Conservation (phyloP, 1,284 basidiomycete species). For the Volvariella surrecta region DNA sequence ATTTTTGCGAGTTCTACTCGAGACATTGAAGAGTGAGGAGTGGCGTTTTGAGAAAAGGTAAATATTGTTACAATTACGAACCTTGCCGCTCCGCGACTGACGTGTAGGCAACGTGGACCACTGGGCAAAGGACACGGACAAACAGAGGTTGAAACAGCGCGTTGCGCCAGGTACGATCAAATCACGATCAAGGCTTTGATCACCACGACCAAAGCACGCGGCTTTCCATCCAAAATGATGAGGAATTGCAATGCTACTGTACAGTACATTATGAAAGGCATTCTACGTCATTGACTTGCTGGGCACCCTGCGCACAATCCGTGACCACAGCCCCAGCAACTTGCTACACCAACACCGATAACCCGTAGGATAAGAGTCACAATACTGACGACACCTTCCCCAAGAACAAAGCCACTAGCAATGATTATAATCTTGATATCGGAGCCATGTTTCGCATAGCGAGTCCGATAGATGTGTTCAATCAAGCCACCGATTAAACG, state of each 20-base stretch:
- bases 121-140: no score
- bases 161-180: no score
- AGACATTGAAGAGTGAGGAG: constrained; percentile 35
- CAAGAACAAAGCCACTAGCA: constrained; percentile 92
- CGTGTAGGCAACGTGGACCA: constrained; percentile 22
- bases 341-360: constrained; percentile 63
- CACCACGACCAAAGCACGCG: no score
- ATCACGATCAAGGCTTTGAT: no score
- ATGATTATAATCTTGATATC: constrained; percentile 80
- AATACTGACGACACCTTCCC: constrained; percentile 87
- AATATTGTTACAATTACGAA: no score
- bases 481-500: constrained; percentile 83
- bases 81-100: constrained; percentile 12
- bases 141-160: no score
- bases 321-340: constrained; percentile 80
- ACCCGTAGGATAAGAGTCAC: constrained; percentile 71
- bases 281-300: constrained; percentile 13
- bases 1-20: constrained; percentile 63
- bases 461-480: constrained; percentile 61
- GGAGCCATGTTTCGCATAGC: constrained; percentile 35
- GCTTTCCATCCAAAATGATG: no score
- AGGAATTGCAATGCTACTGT: no score
- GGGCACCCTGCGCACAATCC: constrained; percentile 67
- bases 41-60: no score
- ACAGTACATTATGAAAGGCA: background rate